Evolutionary conservation across 1,284 basidiomycete species (phyloP).

Genomic region (Papiliotrema laurentii): DNA sequence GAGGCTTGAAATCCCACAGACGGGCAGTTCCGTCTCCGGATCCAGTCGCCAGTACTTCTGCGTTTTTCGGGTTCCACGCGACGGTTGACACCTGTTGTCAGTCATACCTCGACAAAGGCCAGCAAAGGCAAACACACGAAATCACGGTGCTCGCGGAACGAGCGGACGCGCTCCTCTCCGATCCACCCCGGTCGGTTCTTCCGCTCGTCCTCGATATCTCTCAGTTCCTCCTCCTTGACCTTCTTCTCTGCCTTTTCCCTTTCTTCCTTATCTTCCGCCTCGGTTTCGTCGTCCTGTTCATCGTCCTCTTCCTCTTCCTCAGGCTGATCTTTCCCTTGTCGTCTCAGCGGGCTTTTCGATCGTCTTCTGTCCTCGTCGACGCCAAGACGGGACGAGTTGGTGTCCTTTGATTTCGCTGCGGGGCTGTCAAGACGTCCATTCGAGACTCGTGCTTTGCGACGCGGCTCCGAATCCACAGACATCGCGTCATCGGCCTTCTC

Average conservation of each 20-base stretch:
- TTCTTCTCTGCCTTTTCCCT: constrained; percentile 5
- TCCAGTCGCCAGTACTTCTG: constrained; percentile 32
- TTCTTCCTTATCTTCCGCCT: constrained; percentile 6
- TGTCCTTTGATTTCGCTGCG: background rate
- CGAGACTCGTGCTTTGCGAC: background rate
- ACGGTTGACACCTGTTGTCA: constrained; percentile 31
- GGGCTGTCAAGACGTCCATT: background rate
- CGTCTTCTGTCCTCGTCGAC: background rate
- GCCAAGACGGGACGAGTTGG: background rate
- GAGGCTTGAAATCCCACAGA: constrained; percentile 36
- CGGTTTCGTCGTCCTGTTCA: background rate
- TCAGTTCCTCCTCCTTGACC: constrained; percentile 10
- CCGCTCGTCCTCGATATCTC: background rate
- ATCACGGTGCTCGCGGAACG: constrained; percentile 36
- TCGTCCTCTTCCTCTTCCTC: background rate
- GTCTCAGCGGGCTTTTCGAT: background rate
- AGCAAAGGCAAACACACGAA: constrained; percentile 13
- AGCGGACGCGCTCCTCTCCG: constrained; percentile 10
- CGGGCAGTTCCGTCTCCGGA: constrained; percentile 33
- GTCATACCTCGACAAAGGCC: background rate
- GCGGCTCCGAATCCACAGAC: background rate
- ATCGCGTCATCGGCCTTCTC: constrained; percentile 7
- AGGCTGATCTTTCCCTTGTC: background rate
- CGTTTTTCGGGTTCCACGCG: constrained; percentile 41
- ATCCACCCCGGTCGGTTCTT: constrained; percentile 11